Conservation (phyloP, 2,329 filamentous ascomycete genomes). For the Colletotrichum lindemuthianum region DNA sequence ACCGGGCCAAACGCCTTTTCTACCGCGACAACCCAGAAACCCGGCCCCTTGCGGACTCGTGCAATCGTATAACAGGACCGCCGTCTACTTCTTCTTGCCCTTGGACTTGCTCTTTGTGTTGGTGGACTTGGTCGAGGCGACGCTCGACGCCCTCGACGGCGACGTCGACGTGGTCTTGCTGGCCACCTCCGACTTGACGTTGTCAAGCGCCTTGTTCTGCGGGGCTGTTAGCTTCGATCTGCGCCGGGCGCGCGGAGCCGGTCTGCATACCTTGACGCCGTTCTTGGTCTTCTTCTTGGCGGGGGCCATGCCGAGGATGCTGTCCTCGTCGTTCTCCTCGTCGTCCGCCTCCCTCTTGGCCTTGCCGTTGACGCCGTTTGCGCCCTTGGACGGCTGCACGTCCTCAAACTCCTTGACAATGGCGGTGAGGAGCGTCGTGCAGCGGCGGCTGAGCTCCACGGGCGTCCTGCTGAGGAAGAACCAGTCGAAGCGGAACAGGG, state of each 20-base stretch:
- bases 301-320: constrained; percentile 81
- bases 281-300: constrained; percentile 95
- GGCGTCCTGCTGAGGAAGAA: constrained; percentile 97
- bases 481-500: constrained; percentile 98
- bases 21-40: constrained; percentile 20
- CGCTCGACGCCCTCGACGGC: constrained; percentile 88
- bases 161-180: constrained; percentile 81
- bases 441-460: constrained; percentile 89
- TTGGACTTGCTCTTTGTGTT: constrained; percentile 54
- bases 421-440: constrained; percentile 92
- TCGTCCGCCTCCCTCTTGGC: constrained; percentile 81
- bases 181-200: constrained; percentile 76
- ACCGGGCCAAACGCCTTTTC: constrained; percentile 34
- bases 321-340: constrained; percentile 86
- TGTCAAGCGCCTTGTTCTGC: constrained; percentile 94
- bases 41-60: constrained; percentile 13
- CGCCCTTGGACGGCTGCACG: constrained; percentile 58
- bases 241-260: constrained; percentile 24
- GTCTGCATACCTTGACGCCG: constrained; percentile 78
- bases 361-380: constrained; percentile 73
- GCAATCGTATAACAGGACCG: constrained; percentile 11
- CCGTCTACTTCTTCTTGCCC: constrained; percentile 62
- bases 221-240: constrained; percentile 17
- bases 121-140: constrained; percentile 76
- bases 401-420: constrained; percentile 95